A percentile compares a stretch with the other conserved stretches of the same genome.
These are phyloP conservation scores for Penicillium herquei DNA, from an alignment of 495 filamentous ascomycete species.

Conservation along the genomic window DNA sequence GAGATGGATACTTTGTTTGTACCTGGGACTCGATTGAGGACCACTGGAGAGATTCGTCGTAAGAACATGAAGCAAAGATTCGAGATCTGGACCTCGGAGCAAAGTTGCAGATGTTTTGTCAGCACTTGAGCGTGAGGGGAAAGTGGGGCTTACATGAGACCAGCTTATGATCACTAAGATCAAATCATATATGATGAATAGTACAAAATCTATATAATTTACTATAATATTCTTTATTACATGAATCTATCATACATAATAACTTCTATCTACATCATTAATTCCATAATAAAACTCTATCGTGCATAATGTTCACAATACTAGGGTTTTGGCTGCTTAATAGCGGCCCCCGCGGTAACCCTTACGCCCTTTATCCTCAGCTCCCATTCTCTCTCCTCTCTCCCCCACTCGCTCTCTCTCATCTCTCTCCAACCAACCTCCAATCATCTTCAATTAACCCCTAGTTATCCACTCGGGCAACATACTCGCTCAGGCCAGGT, in stretches of 20 bases:
- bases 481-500: constrained; percentile 14
- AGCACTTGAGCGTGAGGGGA: constrained; percentile 16
- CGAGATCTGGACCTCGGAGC: neutral
- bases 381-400: neutral
- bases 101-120: constrained; percentile 4
- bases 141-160: constrained; percentile 7
- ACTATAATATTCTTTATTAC: too few species aligned
- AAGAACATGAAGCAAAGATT: neutral
- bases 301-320: too few species aligned
- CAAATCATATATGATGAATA: too few species aligned
- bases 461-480: neutral
- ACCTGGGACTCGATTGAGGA: too few species aligned
- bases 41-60: constrained; percentile 9
- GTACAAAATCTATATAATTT: too few species aligned
- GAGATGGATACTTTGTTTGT: constrained; percentile 21
- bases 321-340: too few species aligned
- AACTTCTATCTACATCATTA: too few species aligned
- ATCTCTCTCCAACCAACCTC: neutral
- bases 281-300: too few species aligned
- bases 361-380: neutral
- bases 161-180: too few species aligned
- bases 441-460: neutral
- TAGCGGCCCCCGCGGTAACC: neutral
- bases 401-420: neutral
- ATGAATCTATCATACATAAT: too few species aligned